Evolutionary conservation across 108 stramenopile genomes (phyloP).

Genomic region (Stephanodiscus minutulus): DNA sequence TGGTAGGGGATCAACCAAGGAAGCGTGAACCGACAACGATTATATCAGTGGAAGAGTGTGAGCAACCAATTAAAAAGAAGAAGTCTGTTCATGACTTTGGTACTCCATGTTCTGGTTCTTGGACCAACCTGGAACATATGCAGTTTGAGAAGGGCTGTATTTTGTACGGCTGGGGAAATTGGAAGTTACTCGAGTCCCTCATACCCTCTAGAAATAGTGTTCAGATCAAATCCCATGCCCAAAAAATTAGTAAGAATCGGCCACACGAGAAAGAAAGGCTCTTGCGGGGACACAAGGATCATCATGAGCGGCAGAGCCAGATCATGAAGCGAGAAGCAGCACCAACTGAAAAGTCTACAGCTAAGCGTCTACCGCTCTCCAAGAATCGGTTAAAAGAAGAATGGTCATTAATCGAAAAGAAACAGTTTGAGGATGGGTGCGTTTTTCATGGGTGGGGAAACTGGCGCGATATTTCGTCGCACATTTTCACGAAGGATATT

Average conservation of each 20-base stretch:
- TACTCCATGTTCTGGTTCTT: slow-evolving; percentile 13
- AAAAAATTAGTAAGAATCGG: slow-evolving; percentile 5
- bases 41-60: neutral
- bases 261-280: slow-evolving; percentile 15
- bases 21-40: neutral
- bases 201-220: slow-evolving; percentile 17
- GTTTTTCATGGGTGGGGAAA: slow-evolving; percentile 11
- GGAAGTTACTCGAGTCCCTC: slow-evolving; percentile 7
- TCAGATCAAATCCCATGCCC: slow-evolving; percentile 24
- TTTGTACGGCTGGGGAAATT: slow-evolving; percentile 12
- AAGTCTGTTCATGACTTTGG: neutral
- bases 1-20: neutral
- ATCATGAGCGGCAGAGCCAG: neutral
- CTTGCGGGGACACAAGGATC: neutral
- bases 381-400: neutral
- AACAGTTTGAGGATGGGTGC: slow-evolving; percentile 10
- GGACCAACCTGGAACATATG: slow-evolving; percentile 20
- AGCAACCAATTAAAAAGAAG: neutral
- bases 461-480: slow-evolving; percentile 4
- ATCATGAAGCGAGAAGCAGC: neutral
- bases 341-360: slow-evolving; percentile 1
- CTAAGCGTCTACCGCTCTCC: neutral
- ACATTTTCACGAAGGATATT: slow-evolving; percentile 2
- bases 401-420: slow-evolving; percentile 7
- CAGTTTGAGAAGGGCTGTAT: slow-evolving; percentile 21